These are phyloP conservation scores for Colletotrichum tanaceti DNA, from an alignment of 2,329 filamentous ascomycete genomes.

Conservation along the genomic window DNA sequence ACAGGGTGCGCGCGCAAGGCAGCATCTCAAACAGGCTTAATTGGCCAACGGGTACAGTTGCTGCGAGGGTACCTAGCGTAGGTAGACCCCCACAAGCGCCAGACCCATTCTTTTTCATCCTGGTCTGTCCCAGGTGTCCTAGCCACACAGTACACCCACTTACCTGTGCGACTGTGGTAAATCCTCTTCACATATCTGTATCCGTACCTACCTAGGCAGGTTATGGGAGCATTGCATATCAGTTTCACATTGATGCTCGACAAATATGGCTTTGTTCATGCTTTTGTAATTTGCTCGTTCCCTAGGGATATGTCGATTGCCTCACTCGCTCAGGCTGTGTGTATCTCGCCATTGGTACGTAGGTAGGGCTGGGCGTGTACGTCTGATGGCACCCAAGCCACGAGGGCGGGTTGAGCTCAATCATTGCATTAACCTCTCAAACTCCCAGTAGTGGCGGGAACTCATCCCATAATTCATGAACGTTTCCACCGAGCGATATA, in stretches of 20 bases:
- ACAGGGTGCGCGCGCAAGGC: background rate
- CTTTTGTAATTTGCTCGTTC: background rate
- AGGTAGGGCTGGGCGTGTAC: background rate
- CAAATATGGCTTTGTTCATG: background rate
- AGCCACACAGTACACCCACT: background rate
- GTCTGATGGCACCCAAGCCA: background rate
- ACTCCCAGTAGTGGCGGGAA: constrained; percentile 9
- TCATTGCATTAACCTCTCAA: constrained; percentile 17
- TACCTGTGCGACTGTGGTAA: too few relatives aligned
- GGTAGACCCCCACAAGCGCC: background rate
- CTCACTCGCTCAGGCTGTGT: background rate
- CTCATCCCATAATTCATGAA: constrained; percentile 23
- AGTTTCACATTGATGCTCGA: background rate
- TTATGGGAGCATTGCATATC: background rate
- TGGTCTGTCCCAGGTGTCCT: background rate
- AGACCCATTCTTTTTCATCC: background rate
- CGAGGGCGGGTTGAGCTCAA: background rate
- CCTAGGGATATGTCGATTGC: background rate
- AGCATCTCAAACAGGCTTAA: background rate
- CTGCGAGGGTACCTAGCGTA: too few relatives aligned
- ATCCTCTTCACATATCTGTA: too few relatives aligned
- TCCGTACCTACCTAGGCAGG: background rate
- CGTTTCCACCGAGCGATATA: constrained; percentile 19
- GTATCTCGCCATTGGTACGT: background rate
- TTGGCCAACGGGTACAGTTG: background rate